phyloP scores from a whole-genome alignment of 768 basidiomycete genomes.

The Tylopilus cervinicoccineus region DNA sequence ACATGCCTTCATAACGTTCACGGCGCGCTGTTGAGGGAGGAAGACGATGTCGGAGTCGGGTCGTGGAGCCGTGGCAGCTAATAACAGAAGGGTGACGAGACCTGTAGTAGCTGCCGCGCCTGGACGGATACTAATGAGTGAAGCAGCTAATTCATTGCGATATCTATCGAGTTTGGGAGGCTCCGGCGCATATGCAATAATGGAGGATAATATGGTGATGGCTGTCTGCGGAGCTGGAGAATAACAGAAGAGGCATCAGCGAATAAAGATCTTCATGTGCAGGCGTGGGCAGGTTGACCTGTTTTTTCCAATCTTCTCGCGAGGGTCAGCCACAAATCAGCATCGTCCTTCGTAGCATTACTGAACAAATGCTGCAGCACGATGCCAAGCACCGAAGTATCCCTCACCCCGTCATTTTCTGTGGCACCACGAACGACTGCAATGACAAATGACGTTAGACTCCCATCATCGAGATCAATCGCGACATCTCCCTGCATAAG shows the following conservation, averaged over 20 bases:
- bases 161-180: conserved; percentile 71
- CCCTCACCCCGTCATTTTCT: conserved; percentile 45
- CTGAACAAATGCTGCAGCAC: conserved; percentile 59
- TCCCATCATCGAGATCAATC: conserved; percentile 17
- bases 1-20: conserved; percentile 83
- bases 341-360: conserved; percentile 58
- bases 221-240: conserved; percentile 63
- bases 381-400: conserved; percentile 55
- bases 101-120: conserved; percentile 66
- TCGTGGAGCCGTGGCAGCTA: conserved; percentile 72
- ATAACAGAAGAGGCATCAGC: neutral
- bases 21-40: conserved; percentile 77
- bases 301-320: conserved; percentile 59
- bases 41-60: conserved; percentile 78
- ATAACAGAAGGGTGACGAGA: conserved; percentile 59
- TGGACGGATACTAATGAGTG: conserved; percentile 61
- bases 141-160: conserved; percentile 88
- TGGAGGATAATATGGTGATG: conserved; percentile 58
- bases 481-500: conserved; percentile 28
- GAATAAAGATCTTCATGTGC: neutral
- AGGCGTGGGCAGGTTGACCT: conserved; percentile 40
- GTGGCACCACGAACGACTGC: conserved; percentile 31
- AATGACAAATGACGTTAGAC: conserved; percentile 28
- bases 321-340: conserved; percentile 73
- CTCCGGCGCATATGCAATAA: conserved; percentile 63